Evolutionary conservation across 2,329 filamentous ascomycete genomes (phyloP).

Genomic region (Domatiomyces globalis): DNA sequence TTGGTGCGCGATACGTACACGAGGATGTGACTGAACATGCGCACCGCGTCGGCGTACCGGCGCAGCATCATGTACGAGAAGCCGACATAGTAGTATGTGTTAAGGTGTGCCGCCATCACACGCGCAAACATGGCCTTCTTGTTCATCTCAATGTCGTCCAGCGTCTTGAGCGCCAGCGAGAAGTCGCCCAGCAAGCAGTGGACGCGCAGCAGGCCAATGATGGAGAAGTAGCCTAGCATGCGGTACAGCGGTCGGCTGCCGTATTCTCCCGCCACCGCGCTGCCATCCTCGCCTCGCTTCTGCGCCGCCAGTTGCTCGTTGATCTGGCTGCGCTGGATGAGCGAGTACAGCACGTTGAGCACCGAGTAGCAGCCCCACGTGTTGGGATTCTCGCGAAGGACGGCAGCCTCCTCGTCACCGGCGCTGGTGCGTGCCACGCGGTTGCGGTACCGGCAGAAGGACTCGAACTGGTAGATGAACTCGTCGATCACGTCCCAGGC

Average conservation of each 20-base stretch:
- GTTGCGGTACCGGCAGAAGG: conserved; percentile 93
- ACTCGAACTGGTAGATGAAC: conserved; percentile 99
- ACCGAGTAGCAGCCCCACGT: conserved; percentile 99
- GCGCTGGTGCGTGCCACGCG: conserved; percentile 65
- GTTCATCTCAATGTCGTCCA: conserved; percentile 98
- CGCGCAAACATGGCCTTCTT: conserved; percentile 99
- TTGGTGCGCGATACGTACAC: conserved; percentile 98
- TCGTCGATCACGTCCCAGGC: conserved; percentile 99
- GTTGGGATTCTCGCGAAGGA: conserved; percentile 92
- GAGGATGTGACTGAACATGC: conserved; percentile 99
- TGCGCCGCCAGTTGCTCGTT: conserved; percentile 91
- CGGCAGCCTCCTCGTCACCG: conserved; percentile 82
- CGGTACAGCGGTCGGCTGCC: conserved; percentile 87
- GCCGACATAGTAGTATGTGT: conserved; percentile 98
- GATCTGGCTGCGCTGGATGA: conserved; percentile 97
- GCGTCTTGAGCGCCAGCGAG: conserved; percentile 92
- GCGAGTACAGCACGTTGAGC: conserved; percentile 95
- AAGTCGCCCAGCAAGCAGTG: conserved; percentile 96
- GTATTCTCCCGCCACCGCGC: conserved; percentile 83
- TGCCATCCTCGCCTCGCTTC: conserved; percentile 83
- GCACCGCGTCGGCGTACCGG: conserved; percentile 96
- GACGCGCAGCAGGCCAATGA: conserved; percentile 89
- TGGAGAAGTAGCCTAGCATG: conserved; percentile 98
- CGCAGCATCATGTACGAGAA: conserved; percentile 99
- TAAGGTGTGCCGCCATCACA: conserved; percentile 99